Base-by-base conservation (phyloP, 345 rosid species). In the Acer yangbiense region DNA sequence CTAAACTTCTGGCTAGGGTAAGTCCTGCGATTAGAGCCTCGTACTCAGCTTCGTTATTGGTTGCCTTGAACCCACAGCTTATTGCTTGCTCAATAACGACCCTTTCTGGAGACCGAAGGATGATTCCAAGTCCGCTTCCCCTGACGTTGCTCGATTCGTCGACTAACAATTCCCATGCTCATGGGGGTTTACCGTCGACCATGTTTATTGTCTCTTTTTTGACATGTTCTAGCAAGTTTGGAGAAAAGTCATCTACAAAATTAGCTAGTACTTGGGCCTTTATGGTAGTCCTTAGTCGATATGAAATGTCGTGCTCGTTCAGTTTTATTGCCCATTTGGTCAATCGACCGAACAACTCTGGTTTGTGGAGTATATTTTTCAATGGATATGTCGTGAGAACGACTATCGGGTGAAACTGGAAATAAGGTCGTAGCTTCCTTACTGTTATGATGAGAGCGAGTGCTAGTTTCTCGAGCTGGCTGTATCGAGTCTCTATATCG, bases 101-200 rank as follows among this genome's bases (percentile, higher is more conserved):
- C 5, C 5, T 0, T 32, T 32, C 5, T 3, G 35, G 4, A 4
- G 5, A 32, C 2, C 5, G 5, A 32, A 32, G 0, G 35, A 32
- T 3, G 35, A 32, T 3, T 32, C 35, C 0, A 32, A 32, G 35
- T 0, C 5, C 5, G 5, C 5, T 4, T 3, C 35, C 35, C 35
- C 5, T 32, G 2, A 32, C 2, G 2, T 32, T 32, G 4, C 35
- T 32, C 5, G 35, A 32, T 0, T 5, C 35, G 4, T 32, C 0
- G 35, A 4, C 5, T 0, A 32, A 0, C 0, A 4, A 0, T 4
- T 3, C 5, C 0, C 35, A 32, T 32, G 35, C 2, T 32, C 5
- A 0, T 5, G 5, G 0, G 4, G 4, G 0, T 3, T 0, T 3
- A 3, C 2, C 2, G 5, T 32, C 2, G 0, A 32, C 35, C 4